Evolutionary conservation across 352 stramenopile species (phyloP).

Genomic region (Globisporangium spiculum): DNA sequence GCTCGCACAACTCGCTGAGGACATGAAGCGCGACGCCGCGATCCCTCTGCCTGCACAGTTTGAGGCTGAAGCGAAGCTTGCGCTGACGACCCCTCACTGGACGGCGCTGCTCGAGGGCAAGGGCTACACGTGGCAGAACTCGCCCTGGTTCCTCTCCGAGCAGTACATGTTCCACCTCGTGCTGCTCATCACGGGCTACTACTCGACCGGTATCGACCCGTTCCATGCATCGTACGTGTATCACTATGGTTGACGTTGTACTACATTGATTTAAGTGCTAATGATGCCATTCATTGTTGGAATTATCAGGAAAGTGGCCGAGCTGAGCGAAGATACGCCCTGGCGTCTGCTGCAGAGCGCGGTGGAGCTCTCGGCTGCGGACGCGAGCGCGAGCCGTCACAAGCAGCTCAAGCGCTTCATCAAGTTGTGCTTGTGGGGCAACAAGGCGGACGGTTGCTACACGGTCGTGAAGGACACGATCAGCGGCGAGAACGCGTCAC

Average conservation of each 20-base stretch:
- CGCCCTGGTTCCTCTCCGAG: conserved; percentile 70
- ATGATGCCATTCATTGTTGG: not conserved
- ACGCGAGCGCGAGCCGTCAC: conserved; percentile 36
- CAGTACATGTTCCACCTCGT: conserved; percentile 77
- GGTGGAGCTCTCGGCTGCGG: conserved; percentile 28
- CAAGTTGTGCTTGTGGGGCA: conserved; percentile 75
- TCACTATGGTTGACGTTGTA: not conserved
- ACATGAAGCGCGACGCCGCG: conserved; percentile 37
- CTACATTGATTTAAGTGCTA: not conserved
- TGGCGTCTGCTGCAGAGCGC: conserved; percentile 62
- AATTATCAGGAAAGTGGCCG: conserved; percentile 40
- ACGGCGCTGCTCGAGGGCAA: conserved; percentile 34
- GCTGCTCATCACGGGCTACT: conserved; percentile 59
- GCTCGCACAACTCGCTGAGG: conserved; percentile 41
- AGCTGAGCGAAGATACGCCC: conserved; percentile 49
- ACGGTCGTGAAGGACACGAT: conserved; percentile 73
- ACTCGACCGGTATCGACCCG: conserved; percentile 54
- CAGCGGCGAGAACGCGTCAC: conserved; percentile 42
- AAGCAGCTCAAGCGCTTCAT: conserved; percentile 68
- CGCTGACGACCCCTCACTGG: conserved; percentile 45
- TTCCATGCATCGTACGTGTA: conserved; percentile 49
- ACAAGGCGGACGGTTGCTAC: conserved; percentile 77
- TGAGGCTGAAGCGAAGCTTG: conserved; percentile 25
- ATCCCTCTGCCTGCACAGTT: conserved; percentile 51
- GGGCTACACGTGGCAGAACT: conserved; percentile 64